Evolutionary conservation across 2,329 filamentous ascomycete genomes (phyloP).

Genomic region (Neopestalotiopsis sp.): DNA sequence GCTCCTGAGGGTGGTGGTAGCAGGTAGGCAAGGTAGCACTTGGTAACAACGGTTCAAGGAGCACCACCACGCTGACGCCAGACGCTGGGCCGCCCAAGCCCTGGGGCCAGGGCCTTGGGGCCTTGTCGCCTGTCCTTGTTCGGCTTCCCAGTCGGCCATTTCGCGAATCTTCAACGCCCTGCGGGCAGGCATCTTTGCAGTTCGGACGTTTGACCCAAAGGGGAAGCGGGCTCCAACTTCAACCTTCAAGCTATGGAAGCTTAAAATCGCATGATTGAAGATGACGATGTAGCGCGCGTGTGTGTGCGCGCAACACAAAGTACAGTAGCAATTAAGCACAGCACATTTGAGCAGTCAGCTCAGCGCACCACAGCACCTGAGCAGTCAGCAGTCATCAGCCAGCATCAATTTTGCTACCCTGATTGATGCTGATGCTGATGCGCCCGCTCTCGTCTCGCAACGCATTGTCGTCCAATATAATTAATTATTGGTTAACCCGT

Average conservation of each 20-base stretch:
- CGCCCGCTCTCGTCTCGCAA: neutral
- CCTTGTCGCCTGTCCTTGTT: too few relatives aligned
- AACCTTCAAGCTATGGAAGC: conserved; percentile 17
- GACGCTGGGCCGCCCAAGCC: too few relatives aligned
- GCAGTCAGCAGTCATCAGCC: too few relatives aligned
- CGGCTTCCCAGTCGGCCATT: neutral
- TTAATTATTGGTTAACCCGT: neutral
- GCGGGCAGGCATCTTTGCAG: conserved; percentile 13
- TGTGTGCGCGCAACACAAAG: neutral
- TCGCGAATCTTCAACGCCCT: conserved; percentile 7
- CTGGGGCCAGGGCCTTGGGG: neutral
- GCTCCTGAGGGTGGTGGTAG: too few relatives aligned
- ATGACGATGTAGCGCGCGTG: neutral
- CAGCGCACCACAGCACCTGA: too few relatives aligned
- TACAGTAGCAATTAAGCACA: neutral
- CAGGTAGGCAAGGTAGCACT: neutral
- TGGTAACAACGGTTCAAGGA: too few relatives aligned
- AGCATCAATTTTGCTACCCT: too few relatives aligned
- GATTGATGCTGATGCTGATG: too few relatives aligned
- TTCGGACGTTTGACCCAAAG: conserved; percentile 17
- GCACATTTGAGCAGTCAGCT: neutral
- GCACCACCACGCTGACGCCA: too few relatives aligned
- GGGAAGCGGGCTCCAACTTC: conserved; percentile 15
- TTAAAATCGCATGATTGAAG: conserved; percentile 10
- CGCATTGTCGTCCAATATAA: neutral